Evolutionary conservation across 1,139 yeast species (phyloP).

Genomic region (Yamadazyma triangularis): DNA sequence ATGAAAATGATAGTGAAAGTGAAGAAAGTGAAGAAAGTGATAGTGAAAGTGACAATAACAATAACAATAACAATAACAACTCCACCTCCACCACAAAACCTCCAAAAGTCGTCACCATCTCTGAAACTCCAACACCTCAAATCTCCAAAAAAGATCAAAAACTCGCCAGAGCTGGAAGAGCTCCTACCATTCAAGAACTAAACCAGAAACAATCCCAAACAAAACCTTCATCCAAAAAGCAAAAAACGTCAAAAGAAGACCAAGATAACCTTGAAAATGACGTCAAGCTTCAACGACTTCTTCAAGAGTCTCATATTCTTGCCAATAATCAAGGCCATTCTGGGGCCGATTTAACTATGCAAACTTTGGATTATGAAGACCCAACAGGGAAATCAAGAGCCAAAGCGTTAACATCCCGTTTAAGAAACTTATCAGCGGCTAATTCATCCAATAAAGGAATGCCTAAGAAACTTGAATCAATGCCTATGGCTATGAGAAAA

Average conservation of each 20-base stretch:
- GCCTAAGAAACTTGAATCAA: constrained; percentile 56
- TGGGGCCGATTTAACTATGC: constrained; percentile 74
- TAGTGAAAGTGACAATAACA: constrained; percentile 9
- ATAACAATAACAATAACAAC: constrained; percentile 10
- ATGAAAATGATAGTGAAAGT: constrained; percentile 4
- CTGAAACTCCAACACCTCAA: constrained; percentile 17
- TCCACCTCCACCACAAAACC: constrained; percentile 8
- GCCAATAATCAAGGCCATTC: constrained; percentile 53
- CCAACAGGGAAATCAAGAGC: constrained; percentile 80
- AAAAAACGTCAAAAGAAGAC: constrained; percentile 30
- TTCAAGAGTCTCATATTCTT: constrained; percentile 82
- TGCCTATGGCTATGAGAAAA: constrained; percentile 85
- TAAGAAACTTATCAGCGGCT: constrained; percentile 49
- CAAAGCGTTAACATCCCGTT: constrained; percentile 66
- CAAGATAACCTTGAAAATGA: constrained; percentile 68
- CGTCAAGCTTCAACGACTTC: constrained; percentile 72
- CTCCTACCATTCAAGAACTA: constrained; percentile 36
- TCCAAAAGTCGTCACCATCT: constrained; percentile 36
- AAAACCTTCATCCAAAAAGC: constrained; percentile 23
- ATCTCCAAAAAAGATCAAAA: constrained; percentile 28
- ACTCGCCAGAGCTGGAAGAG: constrained; percentile 36
- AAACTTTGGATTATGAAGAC: constrained; percentile 60
- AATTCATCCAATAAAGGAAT: constrained; percentile 42
- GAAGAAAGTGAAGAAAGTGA: constrained; percentile 9
- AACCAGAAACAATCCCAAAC: constrained; percentile 19